Base-by-base conservation (phyloP, 2,329 filamentous ascomycete genomes). In the Trichoderma pleuroti region DNA sequence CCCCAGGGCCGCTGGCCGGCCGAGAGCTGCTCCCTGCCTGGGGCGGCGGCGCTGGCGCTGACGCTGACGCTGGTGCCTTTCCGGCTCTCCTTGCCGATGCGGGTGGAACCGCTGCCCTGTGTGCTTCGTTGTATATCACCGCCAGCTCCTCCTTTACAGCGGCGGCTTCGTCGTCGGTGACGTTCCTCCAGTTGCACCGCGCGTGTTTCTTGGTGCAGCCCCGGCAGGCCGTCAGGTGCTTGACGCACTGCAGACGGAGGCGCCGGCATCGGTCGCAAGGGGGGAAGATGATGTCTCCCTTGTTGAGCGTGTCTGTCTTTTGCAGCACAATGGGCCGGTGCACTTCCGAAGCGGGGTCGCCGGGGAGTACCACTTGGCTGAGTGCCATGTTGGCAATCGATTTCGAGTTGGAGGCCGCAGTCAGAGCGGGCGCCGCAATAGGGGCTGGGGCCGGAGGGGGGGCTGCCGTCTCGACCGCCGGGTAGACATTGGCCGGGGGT, bases 201-300 rank as follows among this genome's bases (percentile, higher is more conserved):
- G 93, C 93, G 78, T 97, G 93, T 78, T 97, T 97, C 79, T 93
- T 94, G 0, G 93, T 97, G 79, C 93, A 97, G 26, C 93, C 93
- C 79, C 91, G 89, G 77, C 94, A 97, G 10, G 93, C 93, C 0
- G 93, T 97, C 49, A 96, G 84, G 73, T 97, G 92, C 81, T 97
- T 97, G 61, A 94, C 84, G 73, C 93, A 97, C 71, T 93, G 89
- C 82, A 94, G 92, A 74, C 92, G 90, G 18, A 97, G 84, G 34
- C 93, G 86, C 57, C 93, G 87, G 78, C 93, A 97, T 46, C 93
- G 86, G 78, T 97, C 94, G 77, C 93, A 97, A 0, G 93, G 92
- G 11, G 93, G 94, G n/a, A 88, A 81, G 62, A 97, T 92, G 7
- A 88, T 84, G 68, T 93, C 91, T 4, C 93, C 93, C 61, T 92